Base-by-base conservation (phyloP, 2,329 filamentous ascomycete genomes). In the Colletotrichum salicis region DNA sequence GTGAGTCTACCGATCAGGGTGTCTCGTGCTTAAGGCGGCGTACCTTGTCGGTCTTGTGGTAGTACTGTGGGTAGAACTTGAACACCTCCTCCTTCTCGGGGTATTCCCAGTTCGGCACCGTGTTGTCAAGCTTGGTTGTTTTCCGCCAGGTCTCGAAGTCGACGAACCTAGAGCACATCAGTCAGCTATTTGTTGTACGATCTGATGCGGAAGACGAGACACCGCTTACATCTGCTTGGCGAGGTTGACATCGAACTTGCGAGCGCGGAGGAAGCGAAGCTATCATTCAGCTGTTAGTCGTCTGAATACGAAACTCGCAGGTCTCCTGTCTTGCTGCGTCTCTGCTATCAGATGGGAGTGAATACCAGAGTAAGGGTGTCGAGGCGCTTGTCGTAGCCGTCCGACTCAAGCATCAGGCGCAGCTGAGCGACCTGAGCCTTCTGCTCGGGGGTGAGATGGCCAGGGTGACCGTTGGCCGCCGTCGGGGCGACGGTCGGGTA, bases 41-140 rank as follows among this genome's bases (percentile, higher is more conserved):
- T 82, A 92, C 91, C 85, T 94, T 95, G 84, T 96, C 94, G 13
- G 91, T 96, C 87, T 98, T 98, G 90, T 99, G 96, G 87, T 99
- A 99, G 87, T 96, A 99, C 85, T 99, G 96, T 59, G 94, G 94
- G 85, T 99, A 99, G 88, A 93, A 97, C 84, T 96, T 87, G 83
- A 94, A 94, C 71, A 99, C 89, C 80, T 96, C 82, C 67, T 89
- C 79, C 84, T 96, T 96, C 88, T 98, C 95, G 74, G 88, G 88
- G 86, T 97, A 98, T 72, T 96, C 91, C 87, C 97, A 97, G 77
- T 86, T 92, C 74, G 90, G 90, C 66, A 96, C 90, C 48, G 94
- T 88, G 75, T 95, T 88, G 84, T 98, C 94, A 37, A 97, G 93
- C 74, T 93, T 91, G 76, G 93, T 96, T 69, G 95, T 91, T 82